Evolutionary conservation across 257 asterid genomes (phyloP), one percentile per base, ranked within the genome.

Genomic region (Rehmannia glutinosa): DNA sequence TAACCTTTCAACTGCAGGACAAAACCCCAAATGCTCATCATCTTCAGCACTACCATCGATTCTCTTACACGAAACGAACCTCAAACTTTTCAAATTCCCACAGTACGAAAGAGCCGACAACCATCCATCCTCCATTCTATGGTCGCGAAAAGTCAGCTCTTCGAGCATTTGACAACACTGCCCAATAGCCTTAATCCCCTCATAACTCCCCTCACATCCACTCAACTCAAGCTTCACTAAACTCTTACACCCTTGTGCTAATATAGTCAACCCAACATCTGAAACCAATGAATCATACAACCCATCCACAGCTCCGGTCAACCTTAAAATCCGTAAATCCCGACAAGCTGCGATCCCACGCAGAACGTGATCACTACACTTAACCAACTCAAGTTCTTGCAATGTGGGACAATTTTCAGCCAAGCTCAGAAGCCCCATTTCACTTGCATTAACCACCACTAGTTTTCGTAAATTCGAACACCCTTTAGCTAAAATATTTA

Each of bases 231-330:
- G 88, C 73, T 78, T 83, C 70, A 85, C 81, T 32, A 87, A 69
- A 38, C 86, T 79, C 80, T 81, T 79, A 57, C 92, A 87, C 30
- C 95, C 95, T 62, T 85, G 92, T 6, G 95, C 95, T 67, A 87
- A 74, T 69, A 87, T 83, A 57, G 86, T 87, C 85, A 87, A 68
- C 15, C 95, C 95, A 21, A 83, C 70, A 70, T 87, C 95, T 0
- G 92, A 81, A 66, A 84, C 84, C 32, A 70, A 69, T 0, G 92
- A 83, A 66, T 70, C 68, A 65, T 83, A 83, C 68, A 81, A 62
- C 11, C 88, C 90, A 17, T 85, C 85, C 0, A 81, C 79, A 54
- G 47, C 62, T 13, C 85, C 95, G 27, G 73, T 74, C 80, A 87
- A 76, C 77, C 78, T 87, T 66, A 87, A 69, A 30, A 87, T 75